Evolutionary conservation across 495 filamentous ascomycete genomes (phyloP).

Genomic region (Penicillium antarcticum): DNA sequence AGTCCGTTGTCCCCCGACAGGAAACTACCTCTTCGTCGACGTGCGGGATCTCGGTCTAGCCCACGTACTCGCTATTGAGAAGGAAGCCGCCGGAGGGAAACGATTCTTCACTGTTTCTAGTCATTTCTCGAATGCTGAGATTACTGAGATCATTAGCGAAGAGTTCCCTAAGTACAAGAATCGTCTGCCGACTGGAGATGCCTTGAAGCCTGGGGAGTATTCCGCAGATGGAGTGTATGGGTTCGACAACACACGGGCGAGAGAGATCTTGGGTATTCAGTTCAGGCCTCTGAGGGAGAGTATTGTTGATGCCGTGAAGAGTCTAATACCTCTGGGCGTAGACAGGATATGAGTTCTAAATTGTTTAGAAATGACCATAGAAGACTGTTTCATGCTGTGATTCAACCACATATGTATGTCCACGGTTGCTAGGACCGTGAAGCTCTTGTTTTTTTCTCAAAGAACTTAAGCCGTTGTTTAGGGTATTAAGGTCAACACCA

Average conservation of each 20-base stretch:
- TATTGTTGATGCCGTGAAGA: constrained; percentile 47
- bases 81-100: constrained; percentile 52
- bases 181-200: constrained; percentile 42
- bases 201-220: constrained; percentile 33
- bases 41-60: constrained; percentile 57
- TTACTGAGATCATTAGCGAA: constrained; percentile 53
- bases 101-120: constrained; percentile 58
- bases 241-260: constrained; percentile 40
- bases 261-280: constrained; percentile 46
- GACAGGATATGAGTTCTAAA: too few relatives aligned
- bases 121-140: constrained; percentile 52
- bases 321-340: constrained; percentile 10
- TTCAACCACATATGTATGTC: too few relatives aligned
- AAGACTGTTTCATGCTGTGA: too few relatives aligned
- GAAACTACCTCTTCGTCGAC: constrained; percentile 51
- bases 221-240: constrained; percentile 36
- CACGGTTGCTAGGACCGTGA: too few relatives aligned
- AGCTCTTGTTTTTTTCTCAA: too few relatives aligned
- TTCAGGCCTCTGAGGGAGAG: constrained; percentile 45
- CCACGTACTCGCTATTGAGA: constrained; percentile 59
- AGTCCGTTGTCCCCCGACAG: constrained; percentile 47
- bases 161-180: constrained; percentile 55
- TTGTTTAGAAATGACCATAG: too few relatives aligned
- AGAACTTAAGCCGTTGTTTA: too few relatives aligned
- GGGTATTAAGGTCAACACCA: too few relatives aligned